Evolutionary conservation across 2,329 filamentous ascomycete species (phyloP).

Genomic region (Paecilomyces fulvus): DNA sequence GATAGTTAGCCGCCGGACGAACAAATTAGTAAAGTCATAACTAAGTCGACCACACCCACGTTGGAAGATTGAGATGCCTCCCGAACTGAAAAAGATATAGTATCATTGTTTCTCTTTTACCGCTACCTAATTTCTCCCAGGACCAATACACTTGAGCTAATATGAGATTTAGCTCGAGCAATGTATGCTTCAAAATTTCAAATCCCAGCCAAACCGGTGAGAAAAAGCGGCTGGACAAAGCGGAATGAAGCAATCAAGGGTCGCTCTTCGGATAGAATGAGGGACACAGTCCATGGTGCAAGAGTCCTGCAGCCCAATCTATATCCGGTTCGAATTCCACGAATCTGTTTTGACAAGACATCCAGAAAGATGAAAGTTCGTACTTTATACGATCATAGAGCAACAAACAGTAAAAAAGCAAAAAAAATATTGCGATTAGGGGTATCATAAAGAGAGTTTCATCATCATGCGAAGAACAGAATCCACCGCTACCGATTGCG

Average conservation of each 20-base stretch:
- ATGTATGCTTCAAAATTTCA: constrained; percentile 13
- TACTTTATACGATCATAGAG: neutral
- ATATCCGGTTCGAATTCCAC: constrained; percentile 9
- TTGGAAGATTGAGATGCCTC: no score
- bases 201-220: constrained; percentile 7
- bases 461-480: constrained; percentile 1
- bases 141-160: no score
- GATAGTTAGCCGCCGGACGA: no score
- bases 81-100: no score
- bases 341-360: neutral
- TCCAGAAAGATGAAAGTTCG: neutral
- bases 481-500: constrained; percentile 15
- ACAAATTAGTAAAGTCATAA: no score
- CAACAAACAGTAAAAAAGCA: constrained; percentile 2
- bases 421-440: constrained; percentile 6
- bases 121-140: no score
- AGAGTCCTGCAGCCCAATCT: constrained; percentile 14
- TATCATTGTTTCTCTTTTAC: no score
- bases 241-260: constrained; percentile 11
- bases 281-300: constrained; percentile 13
- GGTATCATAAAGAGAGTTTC: constrained; percentile 11
- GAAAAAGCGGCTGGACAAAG: constrained; percentile 9
- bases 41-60: no score
- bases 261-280: constrained; percentile 19
- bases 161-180: neutral